phyloP scores from a whole-genome alignment of 1,284 basidiomycete genomes.

The Microbotryum lychnidis-dioicae region DNA sequence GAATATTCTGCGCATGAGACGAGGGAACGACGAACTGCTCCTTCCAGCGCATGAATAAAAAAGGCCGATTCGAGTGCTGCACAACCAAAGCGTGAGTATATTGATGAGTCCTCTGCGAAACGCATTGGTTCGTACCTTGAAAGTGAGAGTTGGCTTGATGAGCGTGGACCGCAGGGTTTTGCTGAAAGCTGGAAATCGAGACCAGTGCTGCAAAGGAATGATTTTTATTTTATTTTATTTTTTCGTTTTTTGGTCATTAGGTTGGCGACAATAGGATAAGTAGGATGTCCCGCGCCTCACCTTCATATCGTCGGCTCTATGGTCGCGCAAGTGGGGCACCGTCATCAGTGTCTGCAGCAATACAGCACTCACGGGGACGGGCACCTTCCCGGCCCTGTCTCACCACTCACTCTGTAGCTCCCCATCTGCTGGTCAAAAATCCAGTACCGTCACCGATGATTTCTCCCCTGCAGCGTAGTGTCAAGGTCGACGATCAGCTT shows the following conservation, averaged over 20 bases:
- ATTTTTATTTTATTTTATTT: no score
- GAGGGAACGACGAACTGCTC: conserved; percentile 91
- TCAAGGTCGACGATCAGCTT: neutral
- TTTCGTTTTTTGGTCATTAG: no score
- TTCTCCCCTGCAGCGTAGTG: conserved; percentile 57
- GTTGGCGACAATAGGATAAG: no score
- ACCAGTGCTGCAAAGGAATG: conserved; percentile 54
- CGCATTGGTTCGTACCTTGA: neutral
- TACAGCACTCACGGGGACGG: no score
- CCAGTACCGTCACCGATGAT: conserved; percentile 75
- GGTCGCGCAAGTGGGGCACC: no score
- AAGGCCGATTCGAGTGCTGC: conserved; percentile 31
- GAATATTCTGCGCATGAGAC: conserved; percentile 69
- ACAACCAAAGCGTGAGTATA: neutral
- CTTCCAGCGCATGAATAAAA: conserved; percentile 89
- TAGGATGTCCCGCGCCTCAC: no score
- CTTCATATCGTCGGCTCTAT: conserved; percentile 64
- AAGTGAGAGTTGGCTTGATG: conserved; percentile 52
- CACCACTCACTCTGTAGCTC: conserved; percentile 54
- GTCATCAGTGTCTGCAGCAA: no score
- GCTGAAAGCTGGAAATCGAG: conserved; percentile 74
- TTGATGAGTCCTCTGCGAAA: neutral
- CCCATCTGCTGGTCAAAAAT: conserved; percentile 74
- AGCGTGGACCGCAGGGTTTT: conserved; percentile 56
- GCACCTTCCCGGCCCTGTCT: no score